Base-by-base conservation (phyloP, 2,329 filamentous ascomycete species). In the Mycosphaerella sp. region DNA sequence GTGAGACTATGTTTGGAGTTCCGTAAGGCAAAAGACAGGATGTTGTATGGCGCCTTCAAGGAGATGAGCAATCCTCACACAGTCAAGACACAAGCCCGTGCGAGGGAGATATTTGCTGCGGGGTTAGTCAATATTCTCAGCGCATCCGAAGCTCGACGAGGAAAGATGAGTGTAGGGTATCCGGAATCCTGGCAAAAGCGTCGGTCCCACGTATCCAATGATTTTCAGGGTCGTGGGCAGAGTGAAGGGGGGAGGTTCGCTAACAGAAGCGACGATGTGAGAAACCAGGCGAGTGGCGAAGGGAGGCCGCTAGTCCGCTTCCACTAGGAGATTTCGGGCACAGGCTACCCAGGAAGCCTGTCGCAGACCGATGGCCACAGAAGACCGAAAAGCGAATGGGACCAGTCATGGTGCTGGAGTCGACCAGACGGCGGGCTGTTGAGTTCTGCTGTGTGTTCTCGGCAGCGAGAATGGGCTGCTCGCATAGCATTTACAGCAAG, bases 1-100 rank as follows among this genome's bases (percentile, higher is more conserved):
- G 59, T 59, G 2, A 67, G 64, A 43, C 60, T 67, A 8, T 39
- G 73, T 7, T 51, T 72, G 38, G 67, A 72, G 45, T 67, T 71
- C 42, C 63, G 66, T 7, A 69, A 71, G 52, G 66, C 64, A 1
- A 51, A 73, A 26, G 67, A 71, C 43, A 54, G 63, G 48, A 58
- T 67, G 46, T 49, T 71, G 9, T 62, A 63, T 17, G 38, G 42
- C 29, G 62, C 65, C 1, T 70, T 66, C 54, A 58, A 58, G 41
- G 56, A 57, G 65, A 38, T 59, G 57, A 7, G 45, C 54, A 14
- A 48, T 36, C 12, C 32, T 11, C 12, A 49, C 14, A 29, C 38
- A 17, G 9, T 54, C 12, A 14, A 65, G 8, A 51, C 51, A 1
- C 55, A 62, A 12, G 62, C 64, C 45, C 54, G 54, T 3, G 54